A percentile compares a stretch with the other conserved stretches of the same genome.
These are phyloP conservation scores for Phylloporus scabripes DNA, from an alignment of 768 basidiomycete genomes.

Conservation along the genomic window DNA sequence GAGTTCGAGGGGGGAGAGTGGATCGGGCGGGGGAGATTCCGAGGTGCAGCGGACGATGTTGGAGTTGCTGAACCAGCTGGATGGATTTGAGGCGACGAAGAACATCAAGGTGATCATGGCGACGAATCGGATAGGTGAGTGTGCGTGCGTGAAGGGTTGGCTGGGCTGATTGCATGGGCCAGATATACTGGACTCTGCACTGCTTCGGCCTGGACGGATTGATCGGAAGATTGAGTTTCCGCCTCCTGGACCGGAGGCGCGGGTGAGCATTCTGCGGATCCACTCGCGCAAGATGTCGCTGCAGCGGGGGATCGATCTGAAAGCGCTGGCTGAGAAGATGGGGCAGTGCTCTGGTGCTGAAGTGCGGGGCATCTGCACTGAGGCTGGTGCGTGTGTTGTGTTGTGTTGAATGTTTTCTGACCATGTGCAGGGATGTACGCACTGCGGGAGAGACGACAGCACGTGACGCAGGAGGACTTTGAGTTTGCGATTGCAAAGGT, in stretches of 20 bases:
- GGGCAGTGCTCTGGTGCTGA: constrained; percentile 98
- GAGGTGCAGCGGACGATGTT: constrained; percentile 91
- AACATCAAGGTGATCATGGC: constrained; percentile 94
- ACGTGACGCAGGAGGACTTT: constrained; percentile 98
- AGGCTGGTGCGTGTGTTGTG: constrained; percentile 61
- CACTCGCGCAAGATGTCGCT: constrained; percentile 99
- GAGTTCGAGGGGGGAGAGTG: constrained; percentile 78
- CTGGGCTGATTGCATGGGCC: constrained; percentile 5
- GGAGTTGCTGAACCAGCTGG: constrained; percentile 83
- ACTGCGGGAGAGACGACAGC: constrained; percentile 87
- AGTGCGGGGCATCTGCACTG: constrained; percentile 94
- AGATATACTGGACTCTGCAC: constrained; percentile 93
- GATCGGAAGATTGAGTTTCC: constrained; percentile 99
- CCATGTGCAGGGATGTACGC: constrained; percentile 89
- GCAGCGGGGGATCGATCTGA: constrained; percentile 96
- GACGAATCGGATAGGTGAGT: constrained; percentile 86
- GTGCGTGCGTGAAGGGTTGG: background rate
- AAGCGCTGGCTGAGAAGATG: constrained; percentile 97
- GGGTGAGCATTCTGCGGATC: constrained; percentile 94
- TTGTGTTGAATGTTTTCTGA: background rate
- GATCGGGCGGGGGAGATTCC: constrained; percentile 75
- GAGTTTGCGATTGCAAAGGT: constrained; percentile 98
- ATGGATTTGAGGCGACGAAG: constrained; percentile 81
- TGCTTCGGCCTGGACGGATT: constrained; percentile 91
- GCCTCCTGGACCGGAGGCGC: constrained; percentile 93